phyloP scores from a whole-genome alignment of 371 early-diverging fungal species.

The Mortierella sp. region DNA sequence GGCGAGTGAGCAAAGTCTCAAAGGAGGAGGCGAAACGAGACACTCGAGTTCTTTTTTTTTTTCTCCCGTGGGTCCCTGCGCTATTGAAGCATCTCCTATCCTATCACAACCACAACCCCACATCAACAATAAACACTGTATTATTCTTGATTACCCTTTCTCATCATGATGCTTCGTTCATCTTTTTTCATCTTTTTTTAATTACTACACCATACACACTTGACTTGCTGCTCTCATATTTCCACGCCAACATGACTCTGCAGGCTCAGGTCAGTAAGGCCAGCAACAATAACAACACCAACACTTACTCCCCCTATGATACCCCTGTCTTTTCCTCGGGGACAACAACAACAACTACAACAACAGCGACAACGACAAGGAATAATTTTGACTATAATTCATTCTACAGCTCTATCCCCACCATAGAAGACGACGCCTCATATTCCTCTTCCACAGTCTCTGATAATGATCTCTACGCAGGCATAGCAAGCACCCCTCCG shows the following conservation, averaged over 20 bases:
- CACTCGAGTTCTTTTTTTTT: no score
- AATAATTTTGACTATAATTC: not conserved
- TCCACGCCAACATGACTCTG: not conserved
- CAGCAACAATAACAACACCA: not conserved
- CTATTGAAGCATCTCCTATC: no score
- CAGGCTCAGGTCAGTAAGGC: not conserved
- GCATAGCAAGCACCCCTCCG: not conserved
- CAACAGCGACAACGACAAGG: not conserved
- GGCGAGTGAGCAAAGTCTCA: no score
- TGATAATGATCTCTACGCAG: not conserved
- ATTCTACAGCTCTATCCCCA: not conserved
- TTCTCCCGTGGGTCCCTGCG: no score
- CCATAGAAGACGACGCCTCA: not conserved
- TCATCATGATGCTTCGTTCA: no score
- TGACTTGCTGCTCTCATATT: not conserved
- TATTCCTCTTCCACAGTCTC: not conserved
- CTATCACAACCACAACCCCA: no score
- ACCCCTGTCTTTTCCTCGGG: not conserved
- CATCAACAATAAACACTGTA: no score
- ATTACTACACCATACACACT: not conserved
- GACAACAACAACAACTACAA: not conserved
- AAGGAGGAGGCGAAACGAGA: no score
- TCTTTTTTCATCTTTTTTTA: no score
- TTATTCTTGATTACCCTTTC: no score
- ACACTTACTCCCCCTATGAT: no score